These are phyloP conservation scores for Marasmius oreades DNA, from an alignment of 1,284 basidiomycete species.

Conservation along the genomic window DNA sequence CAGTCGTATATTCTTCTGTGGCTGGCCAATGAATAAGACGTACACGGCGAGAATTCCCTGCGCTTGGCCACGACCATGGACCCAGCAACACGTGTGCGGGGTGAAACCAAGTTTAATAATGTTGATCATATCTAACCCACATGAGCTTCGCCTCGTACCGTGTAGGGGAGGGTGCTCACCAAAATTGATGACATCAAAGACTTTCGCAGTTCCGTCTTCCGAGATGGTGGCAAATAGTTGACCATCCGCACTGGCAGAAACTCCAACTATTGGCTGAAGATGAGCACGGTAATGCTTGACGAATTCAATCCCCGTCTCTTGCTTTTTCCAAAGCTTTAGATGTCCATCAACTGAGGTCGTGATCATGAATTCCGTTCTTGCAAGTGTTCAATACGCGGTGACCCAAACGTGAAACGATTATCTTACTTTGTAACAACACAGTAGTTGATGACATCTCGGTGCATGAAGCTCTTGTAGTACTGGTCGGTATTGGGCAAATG, in stretches of 20 bases:
- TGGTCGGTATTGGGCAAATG: conserved; percentile 91
- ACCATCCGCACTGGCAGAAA: conserved; percentile 90
- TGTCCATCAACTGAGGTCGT: conserved; percentile 96
- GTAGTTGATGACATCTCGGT: conserved; percentile 90
- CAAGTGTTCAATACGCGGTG: conserved; percentile 3
- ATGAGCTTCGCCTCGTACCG: neutral
- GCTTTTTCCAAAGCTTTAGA: conserved; percentile 99
- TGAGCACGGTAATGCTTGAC: conserved; percentile 95
- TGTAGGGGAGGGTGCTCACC: conserved; percentile 53
- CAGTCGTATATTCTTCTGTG: neutral
- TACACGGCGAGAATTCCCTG: conserved; percentile 88
- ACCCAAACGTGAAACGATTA: conserved; percentile 7
- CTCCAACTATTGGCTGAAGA: conserved; percentile 73
- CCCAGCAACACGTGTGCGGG: conserved; percentile 90
- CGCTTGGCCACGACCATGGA: conserved; percentile 85
- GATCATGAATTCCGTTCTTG: conserved; percentile 87
- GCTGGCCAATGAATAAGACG: conserved; percentile 24
- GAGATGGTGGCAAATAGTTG: conserved; percentile 88
- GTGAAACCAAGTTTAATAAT: conserved; percentile 88
- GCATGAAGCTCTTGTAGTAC: conserved; percentile 99
- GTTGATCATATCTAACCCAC: conserved; percentile 90
- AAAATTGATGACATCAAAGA: conserved; percentile 98
- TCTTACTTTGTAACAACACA: conserved; percentile 80
- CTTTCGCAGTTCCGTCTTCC: conserved; percentile 84
- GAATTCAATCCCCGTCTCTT: conserved; percentile 88